These are phyloP conservation scores for Lactifluus pinguis DNA, from an alignment of 768 basidiomycete species.

Conservation along the genomic window DNA sequence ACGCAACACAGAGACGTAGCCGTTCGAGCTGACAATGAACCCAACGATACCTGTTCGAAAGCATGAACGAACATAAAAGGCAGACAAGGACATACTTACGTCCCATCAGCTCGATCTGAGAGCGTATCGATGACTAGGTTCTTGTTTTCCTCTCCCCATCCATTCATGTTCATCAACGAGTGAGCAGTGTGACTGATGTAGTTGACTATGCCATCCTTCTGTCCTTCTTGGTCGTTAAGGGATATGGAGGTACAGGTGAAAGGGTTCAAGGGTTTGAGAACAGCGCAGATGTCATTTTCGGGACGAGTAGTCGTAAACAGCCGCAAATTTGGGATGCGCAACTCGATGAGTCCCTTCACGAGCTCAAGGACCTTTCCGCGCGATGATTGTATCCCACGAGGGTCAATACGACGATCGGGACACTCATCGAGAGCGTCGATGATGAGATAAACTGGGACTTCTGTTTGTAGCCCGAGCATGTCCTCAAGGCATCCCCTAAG, in stretches of 20 bases:
- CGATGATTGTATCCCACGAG: background rate
- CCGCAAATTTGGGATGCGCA: background rate
- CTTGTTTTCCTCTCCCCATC: background rate
- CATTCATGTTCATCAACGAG: background rate
- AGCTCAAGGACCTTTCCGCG: background rate
- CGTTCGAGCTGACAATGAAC: background rate
- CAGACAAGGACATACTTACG: background rate
- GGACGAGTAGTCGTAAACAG: background rate
- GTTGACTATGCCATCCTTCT: background rate
- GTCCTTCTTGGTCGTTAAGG: background rate
- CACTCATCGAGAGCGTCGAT: background rate
- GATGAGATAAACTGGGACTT: background rate
- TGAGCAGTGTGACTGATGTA: background rate
- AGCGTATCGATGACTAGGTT: background rate
- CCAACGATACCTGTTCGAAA: background rate
- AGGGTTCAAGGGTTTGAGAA: background rate
- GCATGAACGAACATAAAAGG: background rate
- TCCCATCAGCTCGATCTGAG: background rate
- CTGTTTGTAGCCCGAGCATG: background rate
- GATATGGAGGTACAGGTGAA: background rate
- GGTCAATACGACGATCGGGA: background rate
- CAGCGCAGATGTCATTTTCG: background rate
- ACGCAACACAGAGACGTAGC: background rate
- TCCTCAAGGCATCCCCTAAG: background rate
- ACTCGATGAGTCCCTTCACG: background rate